Evolutionary conservation across 768 basidiomycete genomes (phyloP).

Genomic region (Boletus bicolor): DNA sequence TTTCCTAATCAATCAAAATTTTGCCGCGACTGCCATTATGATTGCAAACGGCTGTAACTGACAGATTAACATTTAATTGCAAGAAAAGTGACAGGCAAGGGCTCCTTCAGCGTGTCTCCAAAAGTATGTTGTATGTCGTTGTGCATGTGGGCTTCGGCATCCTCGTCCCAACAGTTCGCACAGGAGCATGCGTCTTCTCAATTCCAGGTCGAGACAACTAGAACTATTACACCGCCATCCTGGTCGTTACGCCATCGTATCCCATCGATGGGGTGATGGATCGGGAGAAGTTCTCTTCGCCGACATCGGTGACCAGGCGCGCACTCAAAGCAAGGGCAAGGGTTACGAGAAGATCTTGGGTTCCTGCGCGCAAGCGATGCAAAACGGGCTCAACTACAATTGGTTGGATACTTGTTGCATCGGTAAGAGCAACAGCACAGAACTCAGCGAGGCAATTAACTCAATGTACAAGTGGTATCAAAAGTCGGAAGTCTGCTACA

Average conservation of each 20-base stretch:
- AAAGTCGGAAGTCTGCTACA: slow-evolving; percentile 25
- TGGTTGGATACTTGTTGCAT: slow-evolving; percentile 37
- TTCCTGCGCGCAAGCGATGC: slow-evolving; percentile 16
- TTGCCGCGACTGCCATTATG: no score
- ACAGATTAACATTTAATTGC: not conserved
- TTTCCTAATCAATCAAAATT: no score
- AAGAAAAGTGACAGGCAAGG: not conserved
- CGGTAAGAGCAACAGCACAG: slow-evolving; percentile 25
- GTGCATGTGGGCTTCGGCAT: not conserved
- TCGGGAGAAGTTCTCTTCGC: slow-evolving; percentile 23
- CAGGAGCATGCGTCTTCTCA: slow-evolving; percentile 25
- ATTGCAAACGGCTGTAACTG: no score
- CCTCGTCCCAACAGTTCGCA: not conserved
- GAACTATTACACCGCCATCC: slow-evolving; percentile 9
- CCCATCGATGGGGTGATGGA: slow-evolving; percentile 27
- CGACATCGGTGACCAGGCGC: slow-evolving; percentile 19
- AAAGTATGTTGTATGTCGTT: slow-evolving; percentile 3
- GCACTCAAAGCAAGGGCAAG: slow-evolving; percentile 12
- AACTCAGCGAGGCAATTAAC: slow-evolving; percentile 31
- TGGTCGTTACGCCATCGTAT: slow-evolving; percentile 24
- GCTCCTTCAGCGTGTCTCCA: not conserved
- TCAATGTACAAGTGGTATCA: slow-evolving; percentile 36
- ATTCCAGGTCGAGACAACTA: slow-evolving; percentile 13
- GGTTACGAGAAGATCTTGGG: slow-evolving; percentile 23
- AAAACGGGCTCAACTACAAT: slow-evolving; percentile 18